Percentiles rank a stretch among this genome's conserved stretches.
Evolutionary conservation across 2,329 filamentous ascomycete species (phyloP).

Genomic region (Arthrobotrys entomopaga): DNA sequence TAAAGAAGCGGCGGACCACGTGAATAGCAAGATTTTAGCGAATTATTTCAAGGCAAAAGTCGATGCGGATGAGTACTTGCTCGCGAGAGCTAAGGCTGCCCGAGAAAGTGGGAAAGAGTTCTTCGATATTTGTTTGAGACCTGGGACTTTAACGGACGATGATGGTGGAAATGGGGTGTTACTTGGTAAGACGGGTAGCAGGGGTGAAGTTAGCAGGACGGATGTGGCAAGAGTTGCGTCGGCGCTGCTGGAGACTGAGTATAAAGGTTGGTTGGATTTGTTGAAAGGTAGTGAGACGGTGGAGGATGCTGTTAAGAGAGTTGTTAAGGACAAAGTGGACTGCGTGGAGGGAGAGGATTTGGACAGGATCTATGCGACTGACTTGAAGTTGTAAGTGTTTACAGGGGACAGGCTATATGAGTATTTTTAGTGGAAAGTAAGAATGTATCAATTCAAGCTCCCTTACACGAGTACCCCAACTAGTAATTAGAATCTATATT

Average conservation of each 20-base stretch:
- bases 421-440: too few species aligned
- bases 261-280: slow-evolving; percentile 62
- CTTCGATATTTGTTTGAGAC: slow-evolving; percentile 59
- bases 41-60: slow-evolving; percentile 72
- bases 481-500: too few species aligned
- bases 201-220: slow-evolving; percentile 65
- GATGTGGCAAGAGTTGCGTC: slow-evolving; percentile 71
- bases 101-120: slow-evolving; percentile 32
- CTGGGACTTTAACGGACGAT: slow-evolving; percentile 62
- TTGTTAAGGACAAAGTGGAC: slow-evolving; percentile 36
- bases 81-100: slow-evolving; percentile 35
- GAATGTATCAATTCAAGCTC: too few species aligned
- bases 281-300: slow-evolving; percentile 55
- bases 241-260: slow-evolving; percentile 66
- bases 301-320: slow-evolving; percentile 56
- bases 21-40: slow-evolving; percentile 62
- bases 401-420: not conserved
- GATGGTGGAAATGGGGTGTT: slow-evolving; percentile 63
- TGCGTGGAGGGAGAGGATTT: slow-evolving; percentile 46
- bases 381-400: slow-evolving; percentile 19
- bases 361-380: slow-evolving; percentile 31
- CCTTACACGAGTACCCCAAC: too few species aligned
- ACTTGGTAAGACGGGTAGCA: slow-evolving; percentile 64
- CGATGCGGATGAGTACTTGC: slow-evolving; percentile 65
- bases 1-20: slow-evolving; percentile 45